Evolutionary conservation across 306 rosid genomes (phyloP).

Genomic region (Prinsepia uniflora): DNA sequence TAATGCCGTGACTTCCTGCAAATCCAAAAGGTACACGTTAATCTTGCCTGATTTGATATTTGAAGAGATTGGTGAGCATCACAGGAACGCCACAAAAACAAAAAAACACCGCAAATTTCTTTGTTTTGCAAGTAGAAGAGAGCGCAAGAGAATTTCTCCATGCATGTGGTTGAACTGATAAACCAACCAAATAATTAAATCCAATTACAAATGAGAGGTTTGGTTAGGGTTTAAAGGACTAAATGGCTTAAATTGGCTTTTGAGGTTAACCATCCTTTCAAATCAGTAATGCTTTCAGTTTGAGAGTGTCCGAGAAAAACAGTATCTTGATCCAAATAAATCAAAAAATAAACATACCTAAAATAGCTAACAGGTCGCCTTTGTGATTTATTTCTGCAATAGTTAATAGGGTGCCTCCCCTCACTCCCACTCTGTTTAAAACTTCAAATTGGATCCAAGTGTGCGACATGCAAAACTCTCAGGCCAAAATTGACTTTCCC

Average conservation of each 20-base stretch:
- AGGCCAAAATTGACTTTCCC: too few species aligned
- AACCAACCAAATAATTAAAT: neutral
- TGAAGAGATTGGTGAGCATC: neutral
- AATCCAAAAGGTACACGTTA: constrained; percentile 9
- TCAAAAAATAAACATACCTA: too few species aligned
- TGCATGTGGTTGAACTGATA: neutral
- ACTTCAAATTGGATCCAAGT: too few species aligned
- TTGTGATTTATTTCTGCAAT: too few species aligned
- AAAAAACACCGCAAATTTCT: neutral
- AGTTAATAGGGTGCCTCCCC: too few species aligned
- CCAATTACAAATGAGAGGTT: neutral
- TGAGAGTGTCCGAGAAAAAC: too few species aligned
- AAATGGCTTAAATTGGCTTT: neutral
- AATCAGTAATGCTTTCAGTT: too few species aligned
- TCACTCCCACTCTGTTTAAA: too few species aligned
- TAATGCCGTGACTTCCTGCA: constrained; percentile 88
- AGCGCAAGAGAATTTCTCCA: neutral
- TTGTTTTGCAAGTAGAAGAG: neutral
- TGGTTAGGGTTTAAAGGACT: neutral
- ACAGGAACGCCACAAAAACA: neutral
- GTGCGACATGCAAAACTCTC: too few species aligned
- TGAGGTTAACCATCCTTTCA: too few species aligned
- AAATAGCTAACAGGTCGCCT: too few species aligned
- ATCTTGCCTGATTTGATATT: neutral
- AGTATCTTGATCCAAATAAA: too few species aligned